Base-by-base conservation (phyloP, 768 basidiomycete genomes). In the Pleurotus platypus region DNA sequence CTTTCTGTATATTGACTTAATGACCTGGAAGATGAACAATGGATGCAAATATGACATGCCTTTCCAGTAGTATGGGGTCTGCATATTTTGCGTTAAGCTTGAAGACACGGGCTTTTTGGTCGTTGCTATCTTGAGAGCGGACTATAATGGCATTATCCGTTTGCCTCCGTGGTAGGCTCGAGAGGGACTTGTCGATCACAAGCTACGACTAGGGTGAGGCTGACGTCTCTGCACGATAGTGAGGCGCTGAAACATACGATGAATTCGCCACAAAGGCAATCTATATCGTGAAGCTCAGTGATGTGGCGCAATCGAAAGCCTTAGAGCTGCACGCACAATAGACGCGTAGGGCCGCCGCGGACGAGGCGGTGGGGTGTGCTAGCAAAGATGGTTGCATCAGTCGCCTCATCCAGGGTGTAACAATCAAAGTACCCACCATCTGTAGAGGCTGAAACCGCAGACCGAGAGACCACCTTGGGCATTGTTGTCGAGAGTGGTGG, bases 381-480 rank as follows among this genome's bases (percentile, higher is more conserved):
- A 13, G 49, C 39, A 16, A 48, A 48, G 35, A 35, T 35, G 30
- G 9, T 35, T 35, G 30, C 11, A 35, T 35, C 30, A 35, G 30
- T 35, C 30, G 30, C 30, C 30, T 35, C 30, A 35, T 35, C 30
- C 8, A 11, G 30, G 30, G 30, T 35, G 30, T 11, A 11, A 9
- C 30, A 35, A 35, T 35, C 30, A 35, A 42, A 48, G 60, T 50
- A 71, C 81, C 60, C 51, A 91, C 91, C 90, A 67, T 92, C 89
- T 37, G 91, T 85, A 3, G 92, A 94, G 2, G 92, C 91, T 7
- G 93, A 94, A 59, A 94, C 84, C 3, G 90, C 87, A 42, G 90
- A 94, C 62, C 92, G 83, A 2, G 92, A 93, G 66, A 94, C 83
- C 60, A 97, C 90, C 71, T 95, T 95, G 54, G 94, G 94, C 94